Percentiles rank a stretch among this genome's conserved stretches.
Evolutionary conservation across 2,329 filamentous ascomycete genomes (phyloP).

Genomic region (Curvularia sp.): DNA sequence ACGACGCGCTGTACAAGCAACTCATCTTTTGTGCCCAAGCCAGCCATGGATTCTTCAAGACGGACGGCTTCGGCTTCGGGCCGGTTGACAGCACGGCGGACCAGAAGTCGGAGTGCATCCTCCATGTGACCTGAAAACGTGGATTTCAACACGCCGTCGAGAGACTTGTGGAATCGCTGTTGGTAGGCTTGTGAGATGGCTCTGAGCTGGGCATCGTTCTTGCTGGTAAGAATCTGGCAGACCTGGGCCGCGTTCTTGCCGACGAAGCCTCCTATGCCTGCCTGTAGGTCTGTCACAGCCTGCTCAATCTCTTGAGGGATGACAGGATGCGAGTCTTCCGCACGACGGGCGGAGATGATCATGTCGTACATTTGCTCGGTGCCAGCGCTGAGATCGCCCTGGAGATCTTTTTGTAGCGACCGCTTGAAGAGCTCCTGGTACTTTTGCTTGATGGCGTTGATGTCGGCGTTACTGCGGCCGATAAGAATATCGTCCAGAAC

Average conservation of each 20-base stretch:
- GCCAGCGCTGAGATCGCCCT: conserved; percentile 81
- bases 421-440: conserved; percentile 73
- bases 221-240: conserved; percentile 76
- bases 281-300: conserved; percentile 78
- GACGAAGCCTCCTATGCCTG: conserved; percentile 67
- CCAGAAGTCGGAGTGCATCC: conserved; percentile 78
- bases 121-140: conserved; percentile 95
- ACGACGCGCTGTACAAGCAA: conserved; percentile 80
- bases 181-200: conserved; percentile 80
- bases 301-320: conserved; percentile 75
- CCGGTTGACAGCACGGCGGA: conserved; percentile 78
- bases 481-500: conserved; percentile 87
- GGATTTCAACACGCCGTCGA: conserved; percentile 77
- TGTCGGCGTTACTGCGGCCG: conserved; percentile 82
- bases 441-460: conserved; percentile 81
- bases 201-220: conserved; percentile 82
- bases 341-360: conserved; percentile 74
- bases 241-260: conserved; percentile 79
- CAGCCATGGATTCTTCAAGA: conserved; percentile 87
- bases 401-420: conserved; percentile 74
- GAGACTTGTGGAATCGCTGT: conserved; percentile 70
- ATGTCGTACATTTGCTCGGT: conserved; percentile 86
- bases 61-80: conserved; percentile 82
- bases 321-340: conserved; percentile 79
- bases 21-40: conserved; percentile 84